Evolutionary conservation across 768 basidiomycete genomes (phyloP).

Genomic region (Pleurotus pulmonarius): DNA sequence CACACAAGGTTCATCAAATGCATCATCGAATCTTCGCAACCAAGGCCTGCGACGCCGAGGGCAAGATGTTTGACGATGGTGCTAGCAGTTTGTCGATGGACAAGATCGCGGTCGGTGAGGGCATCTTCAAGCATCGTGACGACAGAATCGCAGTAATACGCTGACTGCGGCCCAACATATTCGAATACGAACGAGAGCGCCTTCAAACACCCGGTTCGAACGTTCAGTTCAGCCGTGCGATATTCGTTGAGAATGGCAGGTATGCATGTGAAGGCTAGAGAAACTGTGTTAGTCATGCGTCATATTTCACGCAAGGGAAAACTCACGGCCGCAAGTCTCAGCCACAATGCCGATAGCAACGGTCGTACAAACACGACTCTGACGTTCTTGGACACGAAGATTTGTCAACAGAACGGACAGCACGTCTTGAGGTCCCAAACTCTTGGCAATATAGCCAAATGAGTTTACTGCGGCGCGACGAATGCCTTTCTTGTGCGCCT

Average conservation of each 20-base stretch:
- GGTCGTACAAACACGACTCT: slow-evolving; percentile 96
- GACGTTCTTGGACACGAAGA: slow-evolving; percentile 96
- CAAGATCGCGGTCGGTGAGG: slow-evolving; percentile 95
- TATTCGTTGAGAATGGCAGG: slow-evolving; percentile 99
- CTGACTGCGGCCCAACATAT: slow-evolving; percentile 96
- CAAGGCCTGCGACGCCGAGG: slow-evolving; percentile 93
- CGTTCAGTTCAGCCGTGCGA: slow-evolving; percentile 96
- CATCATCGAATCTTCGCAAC: slow-evolving; percentile 96
- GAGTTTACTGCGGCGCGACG: slow-evolving; percentile 99
- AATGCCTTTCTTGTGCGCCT: slow-evolving; percentile 99
- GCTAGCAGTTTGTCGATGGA: slow-evolving; percentile 96
- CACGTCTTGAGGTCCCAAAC: slow-evolving; percentile 98
- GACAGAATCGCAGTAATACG: slow-evolving; percentile 94
- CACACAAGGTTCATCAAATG: slow-evolving; percentile 98
- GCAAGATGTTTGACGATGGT: slow-evolving; percentile 99
- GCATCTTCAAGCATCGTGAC: slow-evolving; percentile 99
- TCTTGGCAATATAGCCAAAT: slow-evolving; percentile 99
- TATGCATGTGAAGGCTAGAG: slow-evolving; percentile 90
- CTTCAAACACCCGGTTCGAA: slow-evolving; percentile 97
- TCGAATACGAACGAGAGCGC: slow-evolving; percentile 99
- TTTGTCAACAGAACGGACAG: slow-evolving; percentile 94
- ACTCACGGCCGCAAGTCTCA: slow-evolving; percentile 82
- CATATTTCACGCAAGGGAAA: slow-evolving; percentile 4
- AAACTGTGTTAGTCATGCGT: slow-evolving; percentile 4
- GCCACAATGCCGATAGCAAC: slow-evolving; percentile 97